Percentiles rank a stretch among this genome's conserved stretches.
phyloP scores from a whole-genome alignment of 2,329 filamentous ascomycete species.

The Ophiosphaerella korrae region DNA sequence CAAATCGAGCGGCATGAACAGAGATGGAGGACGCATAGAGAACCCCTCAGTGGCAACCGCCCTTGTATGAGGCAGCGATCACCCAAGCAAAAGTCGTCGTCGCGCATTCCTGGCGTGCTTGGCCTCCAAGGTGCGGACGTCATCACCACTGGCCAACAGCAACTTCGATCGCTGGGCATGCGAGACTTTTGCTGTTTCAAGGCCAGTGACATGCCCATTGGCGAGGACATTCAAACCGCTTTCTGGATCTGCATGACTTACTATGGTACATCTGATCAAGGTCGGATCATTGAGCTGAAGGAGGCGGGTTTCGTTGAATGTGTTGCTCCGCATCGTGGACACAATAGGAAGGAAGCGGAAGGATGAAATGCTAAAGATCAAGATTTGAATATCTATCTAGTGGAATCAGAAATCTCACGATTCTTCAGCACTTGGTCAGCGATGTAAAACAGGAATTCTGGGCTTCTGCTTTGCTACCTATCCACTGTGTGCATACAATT shows the following conservation, averaged over 20 bases:
- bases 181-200: conserved; percentile 14
- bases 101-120: conserved; percentile 24
- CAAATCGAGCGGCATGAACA: neutral
- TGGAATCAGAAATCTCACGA: too few species aligned
- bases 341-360: too few species aligned
- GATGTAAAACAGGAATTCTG: too few species aligned
- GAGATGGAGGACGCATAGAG: conserved; percentile 6
- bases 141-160: conserved; percentile 11
- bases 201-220: conserved; percentile 8
- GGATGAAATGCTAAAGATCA: too few species aligned
- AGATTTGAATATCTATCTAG: too few species aligned
- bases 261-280: neutral
- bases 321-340: too few species aligned
- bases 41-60: conserved; percentile 22
- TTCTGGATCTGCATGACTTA: conserved; percentile 6
- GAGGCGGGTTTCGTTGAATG: too few species aligned
- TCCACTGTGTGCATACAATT: too few species aligned
- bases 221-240: conserved; percentile 8
- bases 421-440: too few species aligned
- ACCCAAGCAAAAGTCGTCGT: neutral
- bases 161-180: conserved; percentile 7
- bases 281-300: neutral
- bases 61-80: conserved; percentile 8
- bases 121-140: conserved; percentile 23
- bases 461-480: too few species aligned